Evolutionary conservation across 768 basidiomycete genomes (phyloP).

Genomic region (Podaxis sp.): DNA sequence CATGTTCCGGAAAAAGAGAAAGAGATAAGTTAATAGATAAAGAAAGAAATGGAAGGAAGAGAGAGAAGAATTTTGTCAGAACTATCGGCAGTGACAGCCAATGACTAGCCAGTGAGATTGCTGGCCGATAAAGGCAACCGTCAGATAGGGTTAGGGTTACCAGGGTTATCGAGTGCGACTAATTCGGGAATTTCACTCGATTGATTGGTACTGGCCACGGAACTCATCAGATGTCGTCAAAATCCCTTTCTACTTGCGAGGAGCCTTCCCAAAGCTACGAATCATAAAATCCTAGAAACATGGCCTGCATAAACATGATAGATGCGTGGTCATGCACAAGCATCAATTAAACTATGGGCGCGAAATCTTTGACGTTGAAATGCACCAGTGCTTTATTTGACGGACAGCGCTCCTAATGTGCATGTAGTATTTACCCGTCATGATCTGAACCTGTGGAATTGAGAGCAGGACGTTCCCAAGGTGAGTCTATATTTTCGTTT

Average conservation of each 20-base stretch:
- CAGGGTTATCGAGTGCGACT: background rate
- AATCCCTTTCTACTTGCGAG: background rate
- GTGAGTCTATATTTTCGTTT: background rate
- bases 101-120: constrained; percentile 8
- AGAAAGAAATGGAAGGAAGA: background rate
- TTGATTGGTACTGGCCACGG: no score
- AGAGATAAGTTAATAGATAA: constrained; percentile 22
- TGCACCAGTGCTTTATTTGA: background rate
- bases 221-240: background rate
- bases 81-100: background rate
- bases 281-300: background rate
- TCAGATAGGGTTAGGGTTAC: constrained; percentile 7
- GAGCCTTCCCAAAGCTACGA: background rate
- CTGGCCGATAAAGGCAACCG: constrained; percentile 4
- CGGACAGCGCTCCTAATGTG: background rate
- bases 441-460: background rate
- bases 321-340: background rate
- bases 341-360: background rate
- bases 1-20: constrained; percentile 24
- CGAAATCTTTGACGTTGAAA: no score
- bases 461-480: background rate
- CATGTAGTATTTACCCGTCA: background rate
- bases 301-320: background rate
- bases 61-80: background rate
- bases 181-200: background rate